These are phyloP conservation scores for Balansia obtecta DNA, from an alignment of 2,329 filamentous ascomycete species.

Conservation along the genomic window DNA sequence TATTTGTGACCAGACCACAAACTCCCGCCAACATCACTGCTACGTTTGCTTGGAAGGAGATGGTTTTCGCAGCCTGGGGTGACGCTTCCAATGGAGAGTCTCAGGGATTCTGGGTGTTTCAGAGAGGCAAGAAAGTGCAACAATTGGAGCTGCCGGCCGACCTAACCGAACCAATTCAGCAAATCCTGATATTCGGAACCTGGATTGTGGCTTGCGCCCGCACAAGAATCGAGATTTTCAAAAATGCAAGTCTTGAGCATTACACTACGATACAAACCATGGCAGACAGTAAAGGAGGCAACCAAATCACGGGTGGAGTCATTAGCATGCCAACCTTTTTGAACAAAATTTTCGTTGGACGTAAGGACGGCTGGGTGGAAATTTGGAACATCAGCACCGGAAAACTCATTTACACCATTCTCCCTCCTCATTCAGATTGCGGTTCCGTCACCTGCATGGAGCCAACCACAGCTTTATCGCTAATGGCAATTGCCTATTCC, in stretches of 20 bases:
- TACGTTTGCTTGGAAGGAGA: constrained; percentile 75
- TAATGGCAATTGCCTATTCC: constrained; percentile 80
- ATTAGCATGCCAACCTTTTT: constrained; percentile 87
- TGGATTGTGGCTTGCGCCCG: constrained; percentile 77
- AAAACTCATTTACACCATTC: constrained; percentile 81
- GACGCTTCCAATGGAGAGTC: constrained; percentile 36
- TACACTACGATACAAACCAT: constrained; percentile 70
- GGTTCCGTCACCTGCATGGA: constrained; percentile 81
- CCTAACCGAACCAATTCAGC: constrained; percentile 57
- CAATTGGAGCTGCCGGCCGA: constrained; percentile 59
- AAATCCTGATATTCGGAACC: constrained; percentile 73
- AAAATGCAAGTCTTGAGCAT: constrained; percentile 68
- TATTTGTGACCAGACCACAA: constrained; percentile 87
- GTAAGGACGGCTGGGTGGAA: constrained; percentile 78
- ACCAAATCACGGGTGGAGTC: constrained; percentile 64
- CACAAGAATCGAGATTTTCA: constrained; percentile 81
- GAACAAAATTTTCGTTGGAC: constrained; percentile 89
- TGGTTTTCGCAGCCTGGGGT: constrained; percentile 84
- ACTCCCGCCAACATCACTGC: constrained; percentile 80
- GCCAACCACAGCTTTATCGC: constrained; percentile 68
- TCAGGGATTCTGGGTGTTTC: constrained; percentile 80
- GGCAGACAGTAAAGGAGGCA: constrained; percentile 42
- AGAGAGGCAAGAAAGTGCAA: constrained; percentile 73
- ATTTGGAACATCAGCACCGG: constrained; percentile 95
- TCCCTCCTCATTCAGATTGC: constrained; percentile 58